Percentiles rank a stretch among this genome's conserved stretches.
phyloP scores from a whole-genome alignment of 2,329 filamentous ascomycete genomes.

The Cytospora paraplurivora region DNA sequence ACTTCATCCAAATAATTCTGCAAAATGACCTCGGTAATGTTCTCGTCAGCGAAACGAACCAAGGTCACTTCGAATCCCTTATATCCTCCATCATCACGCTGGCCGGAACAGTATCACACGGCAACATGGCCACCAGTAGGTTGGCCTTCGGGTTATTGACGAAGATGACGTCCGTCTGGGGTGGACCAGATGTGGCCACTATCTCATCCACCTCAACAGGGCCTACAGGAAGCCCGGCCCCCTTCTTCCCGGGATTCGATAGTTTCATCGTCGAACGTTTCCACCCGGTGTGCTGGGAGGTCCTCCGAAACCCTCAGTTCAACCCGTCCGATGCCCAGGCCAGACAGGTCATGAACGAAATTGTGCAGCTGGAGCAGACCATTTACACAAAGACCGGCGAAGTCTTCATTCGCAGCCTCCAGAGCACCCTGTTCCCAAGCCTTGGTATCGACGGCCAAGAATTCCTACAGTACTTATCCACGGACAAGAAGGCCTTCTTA shows the following conservation, averaged over 20 bases:
- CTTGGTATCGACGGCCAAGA: conserved; percentile 65
- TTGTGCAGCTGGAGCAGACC: conserved; percentile 81
- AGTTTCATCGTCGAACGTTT: conserved; percentile 87
- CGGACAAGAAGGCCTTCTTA: conserved; percentile 63
- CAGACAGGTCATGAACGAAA: conserved; percentile 84
- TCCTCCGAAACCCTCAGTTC: conserved; percentile 78
- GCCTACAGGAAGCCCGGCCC: conserved; percentile 53
- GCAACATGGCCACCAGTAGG: conserved; percentile 60
- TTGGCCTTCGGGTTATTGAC: conserved; percentile 82
- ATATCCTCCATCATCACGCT: conserved; percentile 84
- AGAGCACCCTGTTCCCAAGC: conserved; percentile 62
- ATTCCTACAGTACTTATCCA: conserved; percentile 61
- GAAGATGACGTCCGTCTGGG: conserved; percentile 86
- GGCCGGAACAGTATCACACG: conserved; percentile 70
- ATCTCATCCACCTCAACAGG: conserved; percentile 55
- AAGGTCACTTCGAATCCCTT: conserved; percentile 84
- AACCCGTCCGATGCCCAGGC: conserved; percentile 84
- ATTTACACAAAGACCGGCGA: conserved; percentile 90
- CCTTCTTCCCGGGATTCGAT: conserved; percentile 83
- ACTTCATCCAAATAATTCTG: conserved; percentile 86
- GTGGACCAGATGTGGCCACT: conserved; percentile 74
- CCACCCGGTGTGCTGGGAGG: conserved; percentile 86
- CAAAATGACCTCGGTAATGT: conserved; percentile 88
- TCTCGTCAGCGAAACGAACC: conserved; percentile 86
- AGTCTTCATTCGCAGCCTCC: conserved; percentile 72